phyloP scores from a whole-genome alignment of 768 basidiomycete species.

The Coprinopsis marcescibilis region DNA sequence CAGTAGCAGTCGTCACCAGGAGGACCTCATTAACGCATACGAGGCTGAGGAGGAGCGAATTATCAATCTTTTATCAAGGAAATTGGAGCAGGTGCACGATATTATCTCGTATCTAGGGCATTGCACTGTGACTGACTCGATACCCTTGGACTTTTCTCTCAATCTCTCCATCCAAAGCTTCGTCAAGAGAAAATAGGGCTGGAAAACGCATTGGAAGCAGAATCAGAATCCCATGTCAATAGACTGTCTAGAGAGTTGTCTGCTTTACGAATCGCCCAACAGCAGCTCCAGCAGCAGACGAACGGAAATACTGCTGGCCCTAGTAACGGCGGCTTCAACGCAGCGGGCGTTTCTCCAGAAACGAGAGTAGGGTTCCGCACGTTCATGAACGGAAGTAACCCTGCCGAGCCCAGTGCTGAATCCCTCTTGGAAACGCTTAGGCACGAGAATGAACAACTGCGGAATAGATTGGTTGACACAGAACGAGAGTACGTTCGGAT shows the following conservation, averaged over 20 bases:
- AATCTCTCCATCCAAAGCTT: slow-evolving; percentile 37
- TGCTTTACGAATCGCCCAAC: slow-evolving; percentile 55
- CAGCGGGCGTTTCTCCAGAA: slow-evolving; percentile 27
- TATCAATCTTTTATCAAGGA: slow-evolving; percentile 75
- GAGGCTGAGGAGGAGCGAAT: slow-evolving; percentile 90
- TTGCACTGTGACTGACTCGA: background rate
- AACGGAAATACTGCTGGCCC: slow-evolving; percentile 11
- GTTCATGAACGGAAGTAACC: slow-evolving; percentile 21
- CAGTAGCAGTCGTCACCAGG: slow-evolving; percentile 49
- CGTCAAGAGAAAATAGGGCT: slow-evolving; percentile 81
- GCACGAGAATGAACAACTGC: slow-evolving; percentile 71
- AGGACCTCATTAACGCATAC: slow-evolving; percentile 81
- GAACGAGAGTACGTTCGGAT: slow-evolving; percentile 76
- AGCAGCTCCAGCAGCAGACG: slow-evolving; percentile 32
- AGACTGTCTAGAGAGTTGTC: slow-evolving; percentile 65
- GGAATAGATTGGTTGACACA: slow-evolving; percentile 61
- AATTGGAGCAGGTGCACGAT: slow-evolving; percentile 65
- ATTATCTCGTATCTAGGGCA: background rate
- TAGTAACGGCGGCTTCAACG: slow-evolving; percentile 9
- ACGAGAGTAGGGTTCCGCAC: slow-evolving; percentile 24
- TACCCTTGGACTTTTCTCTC: background rate
- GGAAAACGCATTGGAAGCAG: slow-evolving; percentile 78
- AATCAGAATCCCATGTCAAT: slow-evolving; percentile 83
- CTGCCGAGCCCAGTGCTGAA: slow-evolving; percentile 39
- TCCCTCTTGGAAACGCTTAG: slow-evolving; percentile 72